These are phyloP conservation scores for Epichloe typhina DNA, from an alignment of 2,329 filamentous ascomycete species.

Conservation along the genomic window DNA sequence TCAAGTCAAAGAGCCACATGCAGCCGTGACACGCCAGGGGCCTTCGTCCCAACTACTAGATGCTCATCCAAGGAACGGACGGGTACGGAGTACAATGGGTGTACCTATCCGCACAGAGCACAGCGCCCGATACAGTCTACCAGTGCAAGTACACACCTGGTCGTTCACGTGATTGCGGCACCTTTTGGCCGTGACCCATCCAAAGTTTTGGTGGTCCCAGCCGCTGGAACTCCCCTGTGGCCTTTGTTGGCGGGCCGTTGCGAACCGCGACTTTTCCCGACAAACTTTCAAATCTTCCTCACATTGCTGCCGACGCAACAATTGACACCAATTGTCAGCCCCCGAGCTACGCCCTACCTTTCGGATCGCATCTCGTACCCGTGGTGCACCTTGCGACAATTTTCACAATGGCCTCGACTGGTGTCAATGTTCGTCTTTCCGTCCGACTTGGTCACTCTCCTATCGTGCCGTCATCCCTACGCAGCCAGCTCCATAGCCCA, in stretches of 20 bases:
- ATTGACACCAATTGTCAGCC: constrained; percentile 29
- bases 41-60: too few relatives aligned
- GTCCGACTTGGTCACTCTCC: constrained; percentile 9
- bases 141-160: not conserved
- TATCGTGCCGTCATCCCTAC: constrained; percentile 5
- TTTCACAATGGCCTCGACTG: constrained; percentile 50
- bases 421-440: constrained; percentile 48
- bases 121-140: too few relatives aligned
- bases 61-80: too few relatives aligned
- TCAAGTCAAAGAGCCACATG: too few relatives aligned
- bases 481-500: constrained; percentile 8
- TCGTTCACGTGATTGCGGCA: not conserved
- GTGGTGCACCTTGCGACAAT: constrained; percentile 29
- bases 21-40: too few relatives aligned
- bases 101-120: too few relatives aligned
- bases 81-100: too few relatives aligned
- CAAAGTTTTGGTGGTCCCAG: not conserved
- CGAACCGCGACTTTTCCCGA: constrained; percentile 34
- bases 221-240: not conserved
- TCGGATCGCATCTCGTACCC: constrained; percentile 23
- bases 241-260: constrained; percentile 4
- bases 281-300: constrained; percentile 27
- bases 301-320: constrained; percentile 23
- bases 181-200: not conserved
- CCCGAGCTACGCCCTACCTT: constrained; percentile 20